Base-by-base conservation (phyloP, 1,139 yeast species). In the Pneumocystis murina region DNA sequence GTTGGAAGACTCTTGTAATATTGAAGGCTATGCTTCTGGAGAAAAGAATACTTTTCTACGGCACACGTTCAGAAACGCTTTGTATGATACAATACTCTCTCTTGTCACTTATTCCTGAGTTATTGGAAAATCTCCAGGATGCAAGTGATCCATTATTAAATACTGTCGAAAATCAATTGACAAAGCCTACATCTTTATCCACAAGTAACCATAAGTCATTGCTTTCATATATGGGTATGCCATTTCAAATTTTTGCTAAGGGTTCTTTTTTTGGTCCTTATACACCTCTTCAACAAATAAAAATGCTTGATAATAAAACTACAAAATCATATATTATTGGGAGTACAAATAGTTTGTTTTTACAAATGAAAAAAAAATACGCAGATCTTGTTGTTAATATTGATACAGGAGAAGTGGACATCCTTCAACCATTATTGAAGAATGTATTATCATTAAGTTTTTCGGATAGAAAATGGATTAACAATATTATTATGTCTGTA, bases 251-350 rank as follows among this genome's bases (percentile, higher is more conserved):
- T 0, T 92, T 92, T 75, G 89, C 90, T 12, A 82, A 84, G n/a
- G 62, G 95, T 55, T 89, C 95, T 2, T 80, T 91, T 68, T 91
- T 95, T 79, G 86, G 87, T 68, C 97, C 98, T 0, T 92, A 91
- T 73, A 81, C 91, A 30, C 96, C 98, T 0, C 76, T 92, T 63
- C 98, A 91, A 73, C 97, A 91, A 72, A 77, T 92, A 64, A 86
- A 86, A 64, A 91, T 87, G 69, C 77, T 92, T 64, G 79, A 78
- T 54, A 79, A 81, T 40, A 77, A 79, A 0, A 81, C 79, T 60
- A 80, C 91, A 0, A 77, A 80, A 64, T 84, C 84, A 71, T 92
- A 84, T 69, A 78, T 89, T 75, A 82, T 89, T 64, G 98, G 98
- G 0, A 86, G 95, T 62, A 90, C 97, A 10, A 92, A 92, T 73